Evolutionary conservation across 345 rosid species (phyloP).

Genomic region (Populus nigra): DNA sequence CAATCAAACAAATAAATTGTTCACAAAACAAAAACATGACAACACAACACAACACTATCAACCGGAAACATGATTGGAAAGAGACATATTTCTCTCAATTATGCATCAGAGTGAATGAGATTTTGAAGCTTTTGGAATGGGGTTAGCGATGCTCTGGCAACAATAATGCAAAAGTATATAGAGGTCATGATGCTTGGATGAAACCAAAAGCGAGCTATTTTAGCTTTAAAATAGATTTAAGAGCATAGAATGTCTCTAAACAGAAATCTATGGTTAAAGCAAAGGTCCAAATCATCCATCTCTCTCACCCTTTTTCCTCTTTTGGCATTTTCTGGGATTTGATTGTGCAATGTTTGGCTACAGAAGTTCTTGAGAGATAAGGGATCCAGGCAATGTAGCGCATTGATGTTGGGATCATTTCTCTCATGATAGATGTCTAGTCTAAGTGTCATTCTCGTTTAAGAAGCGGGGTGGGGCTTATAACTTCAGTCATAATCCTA

Average conservation of each 20-base stretch:
- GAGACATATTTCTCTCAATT: background rate
- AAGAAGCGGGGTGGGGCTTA: background rate
- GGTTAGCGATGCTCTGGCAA: background rate
- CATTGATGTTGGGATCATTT: background rate
- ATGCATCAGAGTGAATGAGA: background rate
- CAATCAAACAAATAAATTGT: background rate
- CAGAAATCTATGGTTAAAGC: background rate
- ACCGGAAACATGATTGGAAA: background rate
- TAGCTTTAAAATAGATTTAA: constrained; percentile 3
- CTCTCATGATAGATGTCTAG: background rate
- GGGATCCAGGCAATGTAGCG: background rate
- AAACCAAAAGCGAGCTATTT: constrained; percentile 15
- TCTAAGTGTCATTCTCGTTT: background rate
- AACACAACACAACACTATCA: background rate
- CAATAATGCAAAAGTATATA: constrained; percentile 3
- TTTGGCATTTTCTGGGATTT: background rate
- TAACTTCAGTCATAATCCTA: background rate
- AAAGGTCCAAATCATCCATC: background rate
- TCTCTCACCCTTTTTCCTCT: background rate
- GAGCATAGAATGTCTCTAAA: constrained; percentile 4
- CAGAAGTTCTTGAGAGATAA: background rate
- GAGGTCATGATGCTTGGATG: background rate
- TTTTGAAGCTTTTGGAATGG: background rate
- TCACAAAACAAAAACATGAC: background rate
- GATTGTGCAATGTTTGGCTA: constrained; percentile 4